Conservation (phyloP, 2,329 filamentous ascomycete genomes). For the Diaporthe capsici region DNA sequence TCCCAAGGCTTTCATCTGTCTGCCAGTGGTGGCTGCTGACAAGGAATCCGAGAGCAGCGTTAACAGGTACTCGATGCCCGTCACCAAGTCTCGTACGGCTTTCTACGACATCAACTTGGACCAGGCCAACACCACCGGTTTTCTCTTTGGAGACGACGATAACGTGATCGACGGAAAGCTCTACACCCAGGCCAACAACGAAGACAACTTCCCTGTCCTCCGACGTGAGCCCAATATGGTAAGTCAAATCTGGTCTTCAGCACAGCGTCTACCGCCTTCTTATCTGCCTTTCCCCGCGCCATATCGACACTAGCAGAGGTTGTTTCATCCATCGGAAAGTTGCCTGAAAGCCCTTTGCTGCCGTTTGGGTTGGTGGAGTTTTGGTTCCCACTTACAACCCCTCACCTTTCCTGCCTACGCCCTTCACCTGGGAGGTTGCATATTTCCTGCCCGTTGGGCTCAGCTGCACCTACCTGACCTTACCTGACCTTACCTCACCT, state of each 20-base stretch:
- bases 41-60: constrained; percentile 63
- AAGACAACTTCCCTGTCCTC: constrained; percentile 90
- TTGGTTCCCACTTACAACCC: constrained; percentile 6
- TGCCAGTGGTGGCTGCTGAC: constrained; percentile 29
- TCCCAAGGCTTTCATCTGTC: neutral
- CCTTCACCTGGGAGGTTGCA: constrained; percentile 8
- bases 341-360: constrained; percentile 33
- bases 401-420: constrained; percentile 4
- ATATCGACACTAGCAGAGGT: constrained; percentile 2
- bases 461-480: neutral
- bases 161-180: constrained; percentile 74
- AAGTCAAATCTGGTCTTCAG: constrained; percentile 50
- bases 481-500: neutral
- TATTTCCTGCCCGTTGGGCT: neutral
- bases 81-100: constrained; percentile 78
- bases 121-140: constrained; percentile 86
- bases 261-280: neutral
- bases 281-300: neutral
- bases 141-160: constrained; percentile 88
- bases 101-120: constrained; percentile 78
- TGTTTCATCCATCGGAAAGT: constrained; percentile 64
- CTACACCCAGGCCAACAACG: constrained; percentile 78
- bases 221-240: constrained; percentile 69
- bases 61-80: constrained; percentile 95
- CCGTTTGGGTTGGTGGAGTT: constrained; percentile 29